Evolutionary conservation across 495 filamentous ascomycete genomes (phyloP).

Genomic region (Rusavskia elegans): DNA sequence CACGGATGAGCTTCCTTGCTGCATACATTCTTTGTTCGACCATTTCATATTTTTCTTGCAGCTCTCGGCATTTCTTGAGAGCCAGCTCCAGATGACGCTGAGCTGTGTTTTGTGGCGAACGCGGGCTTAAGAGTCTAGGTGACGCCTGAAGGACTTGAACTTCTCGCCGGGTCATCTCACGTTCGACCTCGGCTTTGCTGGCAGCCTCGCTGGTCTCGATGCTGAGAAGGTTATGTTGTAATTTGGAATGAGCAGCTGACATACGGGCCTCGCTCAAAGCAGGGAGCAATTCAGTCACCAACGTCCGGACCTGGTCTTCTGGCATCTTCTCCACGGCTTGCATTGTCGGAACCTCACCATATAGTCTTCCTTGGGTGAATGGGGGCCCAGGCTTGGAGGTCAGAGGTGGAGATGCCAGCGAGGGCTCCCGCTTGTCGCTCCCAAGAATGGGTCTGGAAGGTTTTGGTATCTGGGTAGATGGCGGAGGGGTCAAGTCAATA

Average conservation of each 20-base stretch:
- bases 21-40: constrained; percentile 49
- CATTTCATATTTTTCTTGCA: constrained; percentile 47
- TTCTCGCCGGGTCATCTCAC: constrained; percentile 80
- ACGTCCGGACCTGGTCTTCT: constrained; percentile 40
- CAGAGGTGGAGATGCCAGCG: constrained; percentile 36
- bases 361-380: constrained; percentile 27
- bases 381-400: constrained; percentile 34
- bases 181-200: constrained; percentile 80
- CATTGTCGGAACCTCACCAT: constrained; percentile 36
- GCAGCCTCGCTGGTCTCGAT: constrained; percentile 77
- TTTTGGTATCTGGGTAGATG: constrained; percentile 48
- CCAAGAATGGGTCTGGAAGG: constrained; percentile 10
- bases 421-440: constrained; percentile 5
- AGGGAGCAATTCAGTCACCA: constrained; percentile 37
- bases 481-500: constrained; percentile 53
- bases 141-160: constrained; percentile 68
- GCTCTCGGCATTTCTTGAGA: constrained; percentile 35
- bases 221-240: constrained; percentile 75
- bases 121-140: constrained; percentile 13
- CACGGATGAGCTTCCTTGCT: constrained; percentile 56
- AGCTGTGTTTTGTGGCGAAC: constrained; percentile 23
- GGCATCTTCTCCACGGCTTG: constrained; percentile 49
- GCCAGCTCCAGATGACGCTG: constrained; percentile 28
- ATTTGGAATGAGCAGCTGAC: constrained; percentile 76
- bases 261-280: constrained; percentile 51